Evolutionary conservation across 1,284 basidiomycete species (phyloP), one percentile per base, ranked within the genome.

Genomic region (Apiotrichum domesticum): DNA sequence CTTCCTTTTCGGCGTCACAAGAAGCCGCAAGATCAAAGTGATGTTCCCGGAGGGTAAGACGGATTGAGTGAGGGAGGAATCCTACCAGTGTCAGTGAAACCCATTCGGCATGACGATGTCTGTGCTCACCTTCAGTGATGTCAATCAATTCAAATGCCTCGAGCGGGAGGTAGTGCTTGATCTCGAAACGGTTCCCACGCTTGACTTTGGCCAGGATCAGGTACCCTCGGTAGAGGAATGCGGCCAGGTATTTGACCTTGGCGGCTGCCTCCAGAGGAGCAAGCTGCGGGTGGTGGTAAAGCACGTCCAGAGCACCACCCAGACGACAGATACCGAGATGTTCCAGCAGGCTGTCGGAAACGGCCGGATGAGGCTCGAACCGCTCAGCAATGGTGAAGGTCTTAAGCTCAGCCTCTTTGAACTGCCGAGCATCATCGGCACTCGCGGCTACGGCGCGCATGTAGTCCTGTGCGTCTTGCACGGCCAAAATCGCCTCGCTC

Each of bases 141-240:
- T 90, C 87, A n/a, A 82, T 78, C 46, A 91, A 66, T 55, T 86
- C 83, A 62, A 88, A 88, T 35, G 83, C 83, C 51, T 80, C 79
- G 44, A 95, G 77, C 42, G 85, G 83, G 66, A 96, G 86, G 87
- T 90, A 96, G 70, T 93, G 87, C 56, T 82, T 83, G 9, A 89
- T 85, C 67, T 94, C 90, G 69, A 95, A 96, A 32, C 80, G 79
- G 71, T 83, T 87, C 46, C 84, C 81, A 76, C 89, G 91, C 63
- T 81, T 79, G 51, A 92, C 85, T 77, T 95, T 96, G 66, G 85
- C 88, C 41, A 97, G 78, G 43, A 95, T 81, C 48, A 96, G 76
- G 71, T 91, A 95, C 13, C 89, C 90, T 10, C 82, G 77, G 69
- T 92, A 97, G 47, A 97, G 78, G 72, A 96, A 94, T 9, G 87